Evolutionary conservation across 1,139 yeast genomes (phyloP).

Genomic region (Dujonia santamariae): DNA sequence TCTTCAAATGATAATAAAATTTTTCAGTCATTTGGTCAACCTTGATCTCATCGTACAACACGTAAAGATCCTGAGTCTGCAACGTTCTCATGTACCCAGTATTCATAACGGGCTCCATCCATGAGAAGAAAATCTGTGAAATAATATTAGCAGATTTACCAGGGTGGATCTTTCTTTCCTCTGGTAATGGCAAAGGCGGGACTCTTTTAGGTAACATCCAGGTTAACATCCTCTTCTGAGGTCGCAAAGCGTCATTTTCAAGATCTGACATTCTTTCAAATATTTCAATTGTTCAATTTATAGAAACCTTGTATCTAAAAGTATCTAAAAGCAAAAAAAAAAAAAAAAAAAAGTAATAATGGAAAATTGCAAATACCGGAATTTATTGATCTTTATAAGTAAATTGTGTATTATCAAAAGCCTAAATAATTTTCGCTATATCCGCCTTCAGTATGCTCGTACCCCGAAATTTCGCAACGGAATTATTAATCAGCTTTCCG

Average conservation of each 20-base stretch:
- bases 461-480: too few species aligned
- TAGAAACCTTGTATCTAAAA: too few species aligned
- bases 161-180: constrained; percentile 41
- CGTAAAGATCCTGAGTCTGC: constrained; percentile 43
- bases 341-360: background rate
- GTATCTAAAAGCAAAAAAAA: background rate
- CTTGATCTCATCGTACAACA: constrained; percentile 33
- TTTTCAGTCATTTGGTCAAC: constrained; percentile 32
- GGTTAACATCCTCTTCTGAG: constrained; percentile 30
- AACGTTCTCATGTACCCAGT: constrained; percentile 53
- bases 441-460: too few species aligned
- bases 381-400: too few species aligned
- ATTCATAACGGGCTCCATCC: constrained; percentile 45
- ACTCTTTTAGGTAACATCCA: constrained; percentile 29
- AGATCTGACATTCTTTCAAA: constrained; percentile 3
- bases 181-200: constrained; percentile 36
- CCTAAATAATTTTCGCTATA: too few species aligned
- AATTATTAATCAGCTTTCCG: too few species aligned
- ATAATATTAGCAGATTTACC: constrained; percentile 29
- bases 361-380: background rate
- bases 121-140: constrained; percentile 45
- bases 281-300: background rate
- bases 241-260: constrained; percentile 8
- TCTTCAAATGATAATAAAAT: constrained; percentile 24
- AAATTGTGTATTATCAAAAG: too few species aligned